Evolutionary conservation across 148 eudicot species (phyloP).

Genomic region (Rhododendron griersonianum): DNA sequence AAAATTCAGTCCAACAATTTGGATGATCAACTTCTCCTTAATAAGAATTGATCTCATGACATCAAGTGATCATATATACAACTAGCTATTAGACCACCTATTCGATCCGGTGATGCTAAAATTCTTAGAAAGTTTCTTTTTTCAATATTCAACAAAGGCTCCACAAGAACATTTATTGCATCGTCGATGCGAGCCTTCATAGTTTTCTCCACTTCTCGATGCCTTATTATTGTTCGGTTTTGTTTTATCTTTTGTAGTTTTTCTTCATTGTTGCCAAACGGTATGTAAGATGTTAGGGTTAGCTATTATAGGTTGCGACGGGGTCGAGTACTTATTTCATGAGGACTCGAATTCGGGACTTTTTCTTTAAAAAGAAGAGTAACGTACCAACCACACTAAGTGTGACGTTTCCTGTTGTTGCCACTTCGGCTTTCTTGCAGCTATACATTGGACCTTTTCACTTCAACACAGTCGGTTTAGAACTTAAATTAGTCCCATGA

Average conservation of each 20-base stretch:
- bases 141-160: no score
- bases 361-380: no score
- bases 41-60: neutral
- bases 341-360: no score
- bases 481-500: neutral
- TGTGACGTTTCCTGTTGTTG: neutral
- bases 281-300: no score
- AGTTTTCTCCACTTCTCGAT: neutral
- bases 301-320: no score
- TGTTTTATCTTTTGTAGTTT: neutral
- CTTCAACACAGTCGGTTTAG: neutral
- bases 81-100: neutral
- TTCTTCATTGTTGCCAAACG: no score
- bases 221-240: neutral
- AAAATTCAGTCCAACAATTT: no score
- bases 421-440: neutral
- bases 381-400: no score
- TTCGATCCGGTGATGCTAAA: no score
- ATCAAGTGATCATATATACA: neutral
- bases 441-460: neutral
- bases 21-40: neutral
- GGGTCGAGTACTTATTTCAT: no score
- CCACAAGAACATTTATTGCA: neutral
- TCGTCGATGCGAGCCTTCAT: neutral
- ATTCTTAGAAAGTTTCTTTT: no score